phyloP scores from a whole-genome alignment of 2,329 filamentous ascomycete species.

The Cylindrodendrum hubeiense region DNA sequence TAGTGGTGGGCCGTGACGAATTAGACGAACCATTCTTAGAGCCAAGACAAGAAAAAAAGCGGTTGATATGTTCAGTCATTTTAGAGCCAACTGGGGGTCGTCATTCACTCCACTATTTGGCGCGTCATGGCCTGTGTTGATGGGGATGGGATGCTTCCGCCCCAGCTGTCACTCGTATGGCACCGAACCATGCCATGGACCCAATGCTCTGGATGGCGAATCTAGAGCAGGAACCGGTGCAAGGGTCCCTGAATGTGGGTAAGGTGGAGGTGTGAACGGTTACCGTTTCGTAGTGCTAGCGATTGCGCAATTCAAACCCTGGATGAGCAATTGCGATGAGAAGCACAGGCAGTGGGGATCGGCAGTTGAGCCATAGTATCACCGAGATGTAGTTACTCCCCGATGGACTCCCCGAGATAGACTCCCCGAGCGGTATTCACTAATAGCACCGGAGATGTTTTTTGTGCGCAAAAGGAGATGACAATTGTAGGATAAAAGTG shows the following conservation, averaged over 20 bases:
- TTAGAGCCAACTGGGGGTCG: background rate
- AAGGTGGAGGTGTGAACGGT: slow-evolving; percentile 3
- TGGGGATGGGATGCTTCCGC: background rate
- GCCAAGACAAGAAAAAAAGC: slow-evolving; percentile 9
- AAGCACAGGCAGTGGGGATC: background rate
- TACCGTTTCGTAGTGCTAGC: background rate
- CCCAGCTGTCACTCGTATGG: background rate
- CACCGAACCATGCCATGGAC: slow-evolving; percentile 6
- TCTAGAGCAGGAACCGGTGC: background rate
- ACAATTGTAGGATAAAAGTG: background rate
- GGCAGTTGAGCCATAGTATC: background rate
- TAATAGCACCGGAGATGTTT: background rate
- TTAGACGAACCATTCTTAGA: slow-evolving; percentile 21
- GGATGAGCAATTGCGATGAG: slow-evolving; percentile 15
- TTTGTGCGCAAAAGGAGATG: background rate
- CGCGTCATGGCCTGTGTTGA: background rate
- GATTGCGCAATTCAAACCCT: slow-evolving; percentile 28
- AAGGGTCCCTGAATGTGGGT: background rate
- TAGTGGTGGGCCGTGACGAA: slow-evolving; percentile 3
- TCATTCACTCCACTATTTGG: background rate
- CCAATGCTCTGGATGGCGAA: slow-evolving; percentile 13
- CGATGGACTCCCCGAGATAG: background rate
- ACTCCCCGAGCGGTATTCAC: too few species aligned
- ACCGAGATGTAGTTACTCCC: background rate
- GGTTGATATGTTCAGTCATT: slow-evolving; percentile 10